These are phyloP conservation scores for Penicillium dipodomyicola DNA, from an alignment of 495 filamentous ascomycete species.

Conservation along the genomic window DNA sequence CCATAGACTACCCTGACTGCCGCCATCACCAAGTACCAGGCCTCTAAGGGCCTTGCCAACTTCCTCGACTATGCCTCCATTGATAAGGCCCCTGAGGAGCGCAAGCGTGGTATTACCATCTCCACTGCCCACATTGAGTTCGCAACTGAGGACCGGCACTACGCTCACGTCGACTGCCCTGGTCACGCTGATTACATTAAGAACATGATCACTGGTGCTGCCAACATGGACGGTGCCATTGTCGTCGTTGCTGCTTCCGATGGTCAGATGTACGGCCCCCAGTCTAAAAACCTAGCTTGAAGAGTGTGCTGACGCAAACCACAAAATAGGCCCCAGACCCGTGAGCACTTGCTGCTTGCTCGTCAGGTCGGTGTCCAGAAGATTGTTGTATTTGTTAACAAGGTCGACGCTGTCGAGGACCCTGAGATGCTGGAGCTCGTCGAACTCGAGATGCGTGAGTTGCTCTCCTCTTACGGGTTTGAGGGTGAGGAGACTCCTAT, in stretches of 20 bases:
- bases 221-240: constrained; percentile 96
- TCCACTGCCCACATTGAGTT: constrained; percentile 98
- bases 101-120: constrained; percentile 99
- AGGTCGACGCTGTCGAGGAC: constrained; percentile 94
- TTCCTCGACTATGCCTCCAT: constrained; percentile 97
- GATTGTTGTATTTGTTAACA: constrained; percentile 99
- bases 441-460: constrained; percentile 99
- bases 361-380: constrained; percentile 97
- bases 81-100: constrained; percentile 98
- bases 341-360: constrained; percentile 96
- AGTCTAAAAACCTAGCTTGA: background rate
- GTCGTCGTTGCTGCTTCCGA: constrained; percentile 98
- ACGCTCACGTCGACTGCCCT: constrained; percentile 99
- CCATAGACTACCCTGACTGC: constrained; percentile 91
- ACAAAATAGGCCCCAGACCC: constrained; percentile 79
- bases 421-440: constrained; percentile 99
- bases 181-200: constrained; percentile 99
- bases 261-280: constrained; percentile 77
- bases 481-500: constrained; percentile 98
- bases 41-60: constrained; percentile 85
- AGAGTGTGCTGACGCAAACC: constrained; percentile 23
- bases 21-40: constrained; percentile 95
- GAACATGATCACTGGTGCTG: constrained; percentile 99
- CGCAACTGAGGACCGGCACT: constrained; percentile 84
- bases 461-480: constrained; percentile 87